A percentile compares a stretch with the other conserved stretches of the same genome.
Evolutionary conservation across 202 grass and related monocot genomes (phyloP).

Genomic region (Sporobolus alterniflorus): DNA sequence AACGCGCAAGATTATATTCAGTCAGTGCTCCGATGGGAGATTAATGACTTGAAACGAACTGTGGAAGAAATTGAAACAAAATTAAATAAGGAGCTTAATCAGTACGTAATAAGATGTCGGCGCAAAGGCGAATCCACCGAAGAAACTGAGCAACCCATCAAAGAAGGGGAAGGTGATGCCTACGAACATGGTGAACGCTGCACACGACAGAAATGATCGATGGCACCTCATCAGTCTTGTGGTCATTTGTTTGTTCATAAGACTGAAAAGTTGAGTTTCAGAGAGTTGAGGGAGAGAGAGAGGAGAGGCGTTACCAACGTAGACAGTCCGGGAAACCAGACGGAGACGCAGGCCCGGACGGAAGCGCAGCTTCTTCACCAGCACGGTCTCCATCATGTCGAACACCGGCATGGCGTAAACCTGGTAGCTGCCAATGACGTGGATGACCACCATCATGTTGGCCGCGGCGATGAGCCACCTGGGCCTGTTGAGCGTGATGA

Average conservation of each 20-base stretch:
- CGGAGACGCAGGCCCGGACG: slow-evolving; percentile 66
- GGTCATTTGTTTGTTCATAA: slow-evolving; percentile 20
- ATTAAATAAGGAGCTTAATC: neutral
- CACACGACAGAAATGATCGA: slow-evolving; percentile 20
- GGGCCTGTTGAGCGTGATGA: slow-evolving; percentile 66
- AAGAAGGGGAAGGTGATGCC: slow-evolving; percentile 95
- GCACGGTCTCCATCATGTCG: slow-evolving; percentile 92
- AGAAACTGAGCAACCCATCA: slow-evolving; percentile 76
- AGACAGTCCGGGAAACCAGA: slow-evolving; percentile 56
- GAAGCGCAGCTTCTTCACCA: slow-evolving; percentile 72
- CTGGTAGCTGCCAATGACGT: slow-evolving; percentile 74
- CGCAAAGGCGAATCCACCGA: slow-evolving; percentile 86
- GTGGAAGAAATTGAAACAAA: neutral
- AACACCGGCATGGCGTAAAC: slow-evolving; percentile 93
- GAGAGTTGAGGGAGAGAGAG: no score
- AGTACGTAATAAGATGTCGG: slow-evolving; percentile 92
- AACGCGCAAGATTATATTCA: neutral
- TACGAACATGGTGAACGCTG: slow-evolving; percentile 96
- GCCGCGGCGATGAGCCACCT: slow-evolving; percentile 81
- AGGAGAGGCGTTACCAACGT: slow-evolving; percentile 69
- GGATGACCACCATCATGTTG: slow-evolving; percentile 92
- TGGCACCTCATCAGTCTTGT: neutral
- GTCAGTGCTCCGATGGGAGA: neutral
- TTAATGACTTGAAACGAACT: neutral
- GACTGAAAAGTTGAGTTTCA: neutral